A percentile compares a stretch with the other conserved stretches of the same genome.
Evolutionary conservation across 495 filamentous ascomycete species (phyloP).

Genomic region (Penicillium fimorum): DNA sequence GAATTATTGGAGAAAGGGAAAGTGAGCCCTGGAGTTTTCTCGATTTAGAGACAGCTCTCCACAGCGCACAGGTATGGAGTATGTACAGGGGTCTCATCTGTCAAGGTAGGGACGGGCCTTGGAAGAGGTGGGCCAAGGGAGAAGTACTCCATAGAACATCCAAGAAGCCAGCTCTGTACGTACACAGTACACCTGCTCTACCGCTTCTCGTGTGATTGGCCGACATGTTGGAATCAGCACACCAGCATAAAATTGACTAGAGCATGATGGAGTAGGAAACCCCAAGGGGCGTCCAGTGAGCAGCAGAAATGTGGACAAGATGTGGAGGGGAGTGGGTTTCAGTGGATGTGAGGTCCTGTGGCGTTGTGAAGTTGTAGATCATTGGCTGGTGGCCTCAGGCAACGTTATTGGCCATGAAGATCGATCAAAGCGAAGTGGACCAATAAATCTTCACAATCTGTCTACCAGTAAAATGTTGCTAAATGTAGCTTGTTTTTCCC

Average conservation of each 20-base stretch:
- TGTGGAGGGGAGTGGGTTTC: slow-evolving; percentile 3
- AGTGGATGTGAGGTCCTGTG: slow-evolving; percentile 10
- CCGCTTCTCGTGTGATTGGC: slow-evolving; percentile 4
- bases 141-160: slow-evolving; percentile 16
- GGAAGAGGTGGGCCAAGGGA: slow-evolving; percentile 14
- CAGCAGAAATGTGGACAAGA: neutral
- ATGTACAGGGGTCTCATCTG: slow-evolving; percentile 10
- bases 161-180: slow-evolving; percentile 1
- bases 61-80: neutral
- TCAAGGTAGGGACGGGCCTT: slow-evolving; percentile 19
- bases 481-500: neutral
- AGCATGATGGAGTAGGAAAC: neutral
- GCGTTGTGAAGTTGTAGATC: neutral
- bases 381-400: slow-evolving; percentile 8
- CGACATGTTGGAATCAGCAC: slow-evolving; percentile 1
- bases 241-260: neutral
- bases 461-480: neutral
- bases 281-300: slow-evolving; percentile 3
- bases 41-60: slow-evolving; percentile 9
- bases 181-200: slow-evolving; percentile 12
- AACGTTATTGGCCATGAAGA: neutral
- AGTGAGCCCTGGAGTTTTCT: slow-evolving; percentile 9
- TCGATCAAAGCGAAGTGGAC: neutral
- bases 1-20: neutral
- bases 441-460: neutral